Base-by-base conservation (phyloP, 192 early-diverging fungal genomes). In the Helicostylum pulchrum region DNA sequence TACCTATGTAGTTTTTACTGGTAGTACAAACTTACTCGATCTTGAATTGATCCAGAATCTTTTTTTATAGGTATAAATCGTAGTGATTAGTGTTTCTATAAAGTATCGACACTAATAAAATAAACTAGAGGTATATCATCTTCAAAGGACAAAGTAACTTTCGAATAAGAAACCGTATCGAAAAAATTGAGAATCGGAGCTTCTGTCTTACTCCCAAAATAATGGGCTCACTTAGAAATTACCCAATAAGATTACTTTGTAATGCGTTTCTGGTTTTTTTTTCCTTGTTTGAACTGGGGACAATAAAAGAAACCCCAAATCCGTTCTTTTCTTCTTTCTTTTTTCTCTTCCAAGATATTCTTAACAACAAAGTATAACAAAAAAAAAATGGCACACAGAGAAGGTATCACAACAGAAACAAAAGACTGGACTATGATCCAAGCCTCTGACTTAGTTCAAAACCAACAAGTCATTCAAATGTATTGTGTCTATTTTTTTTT, bases 371-470 rank as follows among this genome's bases (percentile, higher is more conserved):
- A n/a, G n/a, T 14, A 23, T 5, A 51, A 10, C 9, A 51, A 51
- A 21, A 8, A 50, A 21, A 1, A 34, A 12, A 61, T 62, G 61
- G 30, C 47, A 34, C 61, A 62, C 46, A 48, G 61, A 36, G 61
- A 62, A 62, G 61, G 61, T 21, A 51, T 62, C 5, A 62, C 49
- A 14, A 62, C 49, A 26, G 32, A 20, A 36, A 20, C 20, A 7
- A 46, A 42, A 11, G 85, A 90, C 66, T 91, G 90, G 90, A 79
- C 83, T n/a, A 70, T 78, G 67, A 70, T 85, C n/a, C 78, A 80
- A n/a, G 90, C 78, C 2, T 66, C 74, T 9, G 75, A 67, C 14
- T 76, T 91, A 1, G 80, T 91, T 2, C 71, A 76, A 50, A 76
- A 83, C 57, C 90, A 91, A 57, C 68, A 75, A 5, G 83, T 89